Base-by-base conservation (phyloP, 257 asterid species). In the Coffea canephora region DNA sequence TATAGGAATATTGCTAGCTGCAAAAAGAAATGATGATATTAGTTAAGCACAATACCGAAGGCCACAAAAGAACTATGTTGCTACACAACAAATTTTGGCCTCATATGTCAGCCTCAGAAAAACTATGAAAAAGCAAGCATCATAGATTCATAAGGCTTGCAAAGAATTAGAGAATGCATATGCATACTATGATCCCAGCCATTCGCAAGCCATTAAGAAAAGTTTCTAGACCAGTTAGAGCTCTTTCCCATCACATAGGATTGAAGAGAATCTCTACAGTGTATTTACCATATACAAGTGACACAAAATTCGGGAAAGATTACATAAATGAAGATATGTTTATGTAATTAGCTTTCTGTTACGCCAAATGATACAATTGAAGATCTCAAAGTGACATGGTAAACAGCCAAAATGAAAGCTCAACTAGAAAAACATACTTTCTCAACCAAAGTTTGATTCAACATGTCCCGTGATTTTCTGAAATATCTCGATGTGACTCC, bases 1-100 rank as follows among this genome's bases (percentile, higher is more conserved):
- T 23, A 93, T 86, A 55, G 97, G 93, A 83, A 93, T 93, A 83
- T 91, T 91, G 83, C 98, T 93, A 34, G 98, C 97, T 91, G 91
- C 86, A 88, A 45, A 8, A 18, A 69, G n/a, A 31, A 79, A 49
- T 15, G 14, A 31, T 31, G 34, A 45, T 67, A 27, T 79, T 39
- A 69, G 49, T 57, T 41, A 74, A 52, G 61, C 13, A 9, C n/a
- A 61, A 78, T 41, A 21, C 52, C 39, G 19, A 43, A 25, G 27
- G 73, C 27, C 49, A 66, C 49, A 43, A 77, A 66, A 19, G 31
- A n/a, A 50, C 23, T 49, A 5, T 34, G 34, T 13, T 36, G 72
- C 61, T 15, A 13, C 25, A 31, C 10, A 64, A 25, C 19, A 36
- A 8, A 41, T 1, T 2, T 46, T 25, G 55, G 43, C 43, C 73